Evolutionary conservation across 108 stramenopile species (phyloP).

Genomic region (Pseudonitzschia delicatissima): DNA sequence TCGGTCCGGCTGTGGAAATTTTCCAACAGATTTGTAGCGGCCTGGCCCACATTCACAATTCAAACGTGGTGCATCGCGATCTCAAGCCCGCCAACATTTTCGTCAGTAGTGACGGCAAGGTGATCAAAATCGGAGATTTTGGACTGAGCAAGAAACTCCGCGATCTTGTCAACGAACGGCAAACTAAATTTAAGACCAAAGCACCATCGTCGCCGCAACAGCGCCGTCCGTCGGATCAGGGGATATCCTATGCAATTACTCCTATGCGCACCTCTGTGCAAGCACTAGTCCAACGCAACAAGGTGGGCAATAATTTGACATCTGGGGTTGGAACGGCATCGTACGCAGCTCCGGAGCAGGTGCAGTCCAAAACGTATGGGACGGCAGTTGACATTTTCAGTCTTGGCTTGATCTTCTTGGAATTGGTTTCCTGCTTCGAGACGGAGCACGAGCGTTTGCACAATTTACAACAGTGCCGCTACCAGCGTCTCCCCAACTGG

Average conservation of each 20-base stretch:
- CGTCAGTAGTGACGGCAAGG: conserved; percentile 51
- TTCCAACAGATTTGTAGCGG: conserved; percentile 76
- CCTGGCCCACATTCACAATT: conserved; percentile 73
- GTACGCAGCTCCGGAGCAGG: conserved; percentile 95
- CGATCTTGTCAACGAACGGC: not conserved
- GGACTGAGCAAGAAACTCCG: conserved; percentile 50
- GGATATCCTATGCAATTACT: conserved; percentile 2
- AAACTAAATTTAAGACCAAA: not conserved
- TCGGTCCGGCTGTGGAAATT: conserved; percentile 46
- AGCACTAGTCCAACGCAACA: conserved; percentile 20
- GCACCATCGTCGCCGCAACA: not conserved
- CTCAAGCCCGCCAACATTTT: conserved; percentile 90
- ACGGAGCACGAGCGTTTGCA: conserved; percentile 86
- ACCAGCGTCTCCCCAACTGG: conserved; percentile 46
- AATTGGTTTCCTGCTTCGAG: conserved; percentile 85
- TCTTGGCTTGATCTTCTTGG: conserved; percentile 91
- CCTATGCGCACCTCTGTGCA: not conserved
- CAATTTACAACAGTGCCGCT: conserved; percentile 67
- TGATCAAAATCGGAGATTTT: conserved; percentile 94
- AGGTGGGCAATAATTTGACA: conserved; percentile 38
- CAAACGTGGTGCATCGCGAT: conserved; percentile 84
- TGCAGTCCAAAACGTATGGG: conserved; percentile 69
- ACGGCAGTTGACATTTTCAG: conserved; percentile 89
- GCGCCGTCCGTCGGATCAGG: not conserved
- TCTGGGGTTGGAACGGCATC: conserved; percentile 92